Evolutionary conservation across 768 basidiomycete genomes (phyloP).

Genomic region (Suillus brevipes): DNA sequence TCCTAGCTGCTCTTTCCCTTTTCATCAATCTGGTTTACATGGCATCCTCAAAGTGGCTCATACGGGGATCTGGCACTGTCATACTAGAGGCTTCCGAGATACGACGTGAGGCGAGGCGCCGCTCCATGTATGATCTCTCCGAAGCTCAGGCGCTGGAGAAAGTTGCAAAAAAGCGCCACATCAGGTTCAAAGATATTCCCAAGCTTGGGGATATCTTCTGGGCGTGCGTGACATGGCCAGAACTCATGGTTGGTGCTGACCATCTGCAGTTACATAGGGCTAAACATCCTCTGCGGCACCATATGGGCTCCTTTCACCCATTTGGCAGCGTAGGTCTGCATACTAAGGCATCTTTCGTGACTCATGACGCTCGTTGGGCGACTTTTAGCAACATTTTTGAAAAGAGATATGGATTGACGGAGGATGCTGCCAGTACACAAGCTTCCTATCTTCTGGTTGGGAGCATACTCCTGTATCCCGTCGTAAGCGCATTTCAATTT

Average conservation of each 20-base stretch:
- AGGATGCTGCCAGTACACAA: conserved; percentile 57
- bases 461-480: conserved; percentile 67
- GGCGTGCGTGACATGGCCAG: conserved; percentile 49
- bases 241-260: conserved; percentile 6
- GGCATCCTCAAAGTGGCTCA: conserved; percentile 60
- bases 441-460: conserved; percentile 75
- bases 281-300: conserved; percentile 75
- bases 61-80: conserved; percentile 58
- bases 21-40: conserved; percentile 69
- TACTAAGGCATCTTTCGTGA: neutral
- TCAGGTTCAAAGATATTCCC: conserved; percentile 59
- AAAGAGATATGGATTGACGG: conserved; percentile 59
- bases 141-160: conserved; percentile 64
- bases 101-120: conserved; percentile 51
- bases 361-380: conserved; percentile 7
- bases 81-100: conserved; percentile 61
- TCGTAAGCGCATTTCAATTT: conserved; percentile 42
- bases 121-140: conserved; percentile 44
- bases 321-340: conserved; percentile 61
- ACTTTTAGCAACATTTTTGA: conserved; percentile 67
- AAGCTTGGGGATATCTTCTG: conserved; percentile 77
- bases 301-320: conserved; percentile 81
- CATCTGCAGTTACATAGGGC: conserved; percentile 57
- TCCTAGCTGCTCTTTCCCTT: conserved; percentile 66
- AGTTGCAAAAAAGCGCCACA: conserved; percentile 65